phyloP scores from a whole-genome alignment of 2,329 filamentous ascomycete genomes.

The Fonsecaea erecta region DNA sequence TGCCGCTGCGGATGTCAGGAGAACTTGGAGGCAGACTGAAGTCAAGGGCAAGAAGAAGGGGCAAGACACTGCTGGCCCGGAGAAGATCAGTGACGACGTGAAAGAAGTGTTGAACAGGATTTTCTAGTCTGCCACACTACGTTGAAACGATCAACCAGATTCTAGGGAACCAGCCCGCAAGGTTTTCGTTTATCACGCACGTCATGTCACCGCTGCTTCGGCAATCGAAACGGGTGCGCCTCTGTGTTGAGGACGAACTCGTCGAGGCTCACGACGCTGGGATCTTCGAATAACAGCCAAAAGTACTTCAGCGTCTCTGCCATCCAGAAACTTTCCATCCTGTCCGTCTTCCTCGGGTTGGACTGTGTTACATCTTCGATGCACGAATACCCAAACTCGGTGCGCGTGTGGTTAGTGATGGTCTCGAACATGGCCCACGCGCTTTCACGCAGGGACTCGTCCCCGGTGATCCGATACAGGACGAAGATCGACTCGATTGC shows the following conservation, averaged over 20 bases:
- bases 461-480: constrained; percentile 64
- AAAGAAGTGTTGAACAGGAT: constrained; percentile 54
- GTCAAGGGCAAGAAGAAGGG: constrained; percentile 38
- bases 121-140: constrained; percentile 41
- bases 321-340: constrained; percentile 40
- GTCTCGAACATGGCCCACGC: constrained; percentile 57
- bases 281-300: constrained; percentile 38
- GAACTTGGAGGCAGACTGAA: constrained; percentile 51
- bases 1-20: constrained; percentile 33
- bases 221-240: constrained; percentile 35
- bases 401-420: constrained; percentile 50
- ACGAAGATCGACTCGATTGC: constrained; percentile 66
- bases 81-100: constrained; percentile 45
- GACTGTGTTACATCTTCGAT: constrained; percentile 35
- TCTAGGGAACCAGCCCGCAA: not conserved
- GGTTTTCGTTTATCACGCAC: not conserved
- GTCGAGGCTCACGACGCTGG: constrained; percentile 36
- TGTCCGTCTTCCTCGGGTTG: constrained; percentile 28
- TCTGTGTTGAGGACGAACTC: constrained; percentile 39
- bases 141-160: not conserved
- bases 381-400: constrained; percentile 48
- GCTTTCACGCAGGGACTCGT: constrained; percentile 52
- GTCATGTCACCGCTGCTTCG: constrained; percentile 2
- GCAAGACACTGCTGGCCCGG: constrained; percentile 39
- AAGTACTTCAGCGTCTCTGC: constrained; percentile 41